A percentile compares a stretch with the other conserved stretches of the same genome.
Evolutionary conservation across 2,329 filamentous ascomycete genomes (phyloP).

Genomic region (Cladosporium sp.): DNA sequence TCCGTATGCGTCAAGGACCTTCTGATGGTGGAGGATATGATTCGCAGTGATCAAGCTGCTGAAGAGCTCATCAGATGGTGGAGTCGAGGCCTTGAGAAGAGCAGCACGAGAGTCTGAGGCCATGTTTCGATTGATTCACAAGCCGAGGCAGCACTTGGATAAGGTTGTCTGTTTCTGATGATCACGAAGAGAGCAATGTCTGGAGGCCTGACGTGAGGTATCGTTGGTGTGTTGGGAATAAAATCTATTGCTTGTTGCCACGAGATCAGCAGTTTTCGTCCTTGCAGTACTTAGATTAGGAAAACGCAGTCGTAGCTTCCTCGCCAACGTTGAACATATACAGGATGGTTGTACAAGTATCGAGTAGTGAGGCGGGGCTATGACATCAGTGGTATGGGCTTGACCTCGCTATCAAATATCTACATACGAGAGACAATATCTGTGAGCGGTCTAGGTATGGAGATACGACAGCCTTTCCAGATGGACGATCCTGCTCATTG

Average conservation of each 20-base stretch:
- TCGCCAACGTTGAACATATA: neutral
- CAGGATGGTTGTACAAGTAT: neutral
- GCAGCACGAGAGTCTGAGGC: constrained; percentile 22
- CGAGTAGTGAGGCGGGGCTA: neutral
- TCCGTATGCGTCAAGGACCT: constrained; percentile 27
- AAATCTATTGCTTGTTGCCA: neutral
- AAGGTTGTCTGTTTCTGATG: neutral
- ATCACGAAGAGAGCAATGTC: neutral
- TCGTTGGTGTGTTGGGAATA: neutral
- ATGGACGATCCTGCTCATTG: neutral
- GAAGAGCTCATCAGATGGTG: constrained; percentile 32
- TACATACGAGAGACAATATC: neutral
- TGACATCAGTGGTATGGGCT: neutral
- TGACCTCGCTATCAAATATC: neutral
- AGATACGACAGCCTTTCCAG: neutral
- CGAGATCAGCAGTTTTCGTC: neutral
- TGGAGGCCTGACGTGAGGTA: neutral
- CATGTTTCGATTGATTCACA: neutral
- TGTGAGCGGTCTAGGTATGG: neutral
- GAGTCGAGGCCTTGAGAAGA: constrained; percentile 33
- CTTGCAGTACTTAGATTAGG: neutral
- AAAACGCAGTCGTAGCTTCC: neutral
- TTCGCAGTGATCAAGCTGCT: constrained; percentile 38
- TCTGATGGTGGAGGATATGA: constrained; percentile 35
- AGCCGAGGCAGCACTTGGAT: neutral